Conservation (phyloP, 2,329 filamentous ascomycete genomes). For the Exophiala alcalophila region DNA sequence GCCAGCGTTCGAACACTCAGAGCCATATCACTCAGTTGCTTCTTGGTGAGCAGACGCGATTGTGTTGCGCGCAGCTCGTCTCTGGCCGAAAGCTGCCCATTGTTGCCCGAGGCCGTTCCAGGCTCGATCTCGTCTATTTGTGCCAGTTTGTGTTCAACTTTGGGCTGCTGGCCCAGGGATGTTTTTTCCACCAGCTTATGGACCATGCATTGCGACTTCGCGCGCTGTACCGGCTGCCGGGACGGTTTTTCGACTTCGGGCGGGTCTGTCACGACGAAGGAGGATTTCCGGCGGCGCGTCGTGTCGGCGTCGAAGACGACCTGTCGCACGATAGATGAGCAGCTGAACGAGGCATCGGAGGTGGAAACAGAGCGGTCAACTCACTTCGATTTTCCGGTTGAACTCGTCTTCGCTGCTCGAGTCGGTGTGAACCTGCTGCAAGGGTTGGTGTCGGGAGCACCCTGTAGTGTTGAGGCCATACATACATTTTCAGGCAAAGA, state of each 20-base stretch:
- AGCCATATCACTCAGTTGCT: constrained; percentile 93
- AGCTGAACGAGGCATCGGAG: background rate
- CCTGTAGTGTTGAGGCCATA: background rate
- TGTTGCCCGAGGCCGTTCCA: constrained; percentile 29
- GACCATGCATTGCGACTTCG: constrained; percentile 58
- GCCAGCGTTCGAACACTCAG: constrained; percentile 91
- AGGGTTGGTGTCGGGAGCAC: constrained; percentile 3
- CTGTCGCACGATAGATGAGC: constrained; percentile 41
- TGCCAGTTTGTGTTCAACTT: constrained; percentile 26
- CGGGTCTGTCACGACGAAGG: constrained; percentile 45
- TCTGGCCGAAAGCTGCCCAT: constrained; percentile 19
- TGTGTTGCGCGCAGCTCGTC: constrained; percentile 47
- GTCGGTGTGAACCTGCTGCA: constrained; percentile 33
- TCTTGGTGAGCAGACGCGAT: constrained; percentile 84
- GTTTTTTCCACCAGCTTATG: constrained; percentile 54
- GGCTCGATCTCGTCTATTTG: constrained; percentile 27
- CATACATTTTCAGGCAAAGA: constrained; percentile 23
- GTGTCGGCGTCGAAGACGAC: constrained; percentile 56
- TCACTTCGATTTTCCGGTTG: constrained; percentile 34
- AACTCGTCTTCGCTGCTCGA: constrained; percentile 37
- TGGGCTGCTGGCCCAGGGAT: constrained; percentile 27
- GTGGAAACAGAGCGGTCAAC: background rate
- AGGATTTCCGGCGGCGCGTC: constrained; percentile 58
- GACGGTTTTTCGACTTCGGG: constrained; percentile 32
- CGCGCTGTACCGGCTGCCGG: constrained; percentile 39